A percentile compares a stretch with the other conserved stretches of the same genome.
Evolutionary conservation across 805 yeast genomes (phyloP).

Genomic region (Zygoascus bituminiphila): DNA sequence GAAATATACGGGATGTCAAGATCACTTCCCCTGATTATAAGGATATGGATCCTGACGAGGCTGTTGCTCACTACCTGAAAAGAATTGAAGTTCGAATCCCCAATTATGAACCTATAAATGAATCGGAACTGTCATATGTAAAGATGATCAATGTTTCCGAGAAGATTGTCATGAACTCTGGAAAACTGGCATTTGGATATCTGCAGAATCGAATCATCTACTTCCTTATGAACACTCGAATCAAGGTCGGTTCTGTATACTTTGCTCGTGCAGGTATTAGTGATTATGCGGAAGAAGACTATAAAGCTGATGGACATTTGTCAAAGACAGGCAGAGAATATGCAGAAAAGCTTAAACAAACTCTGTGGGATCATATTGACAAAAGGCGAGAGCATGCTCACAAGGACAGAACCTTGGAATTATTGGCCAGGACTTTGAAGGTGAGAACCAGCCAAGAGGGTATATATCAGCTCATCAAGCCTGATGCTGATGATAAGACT

Average conservation of each 20-base stretch:
- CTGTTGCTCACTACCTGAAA: slow-evolving; percentile 66
- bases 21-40: slow-evolving; percentile 75
- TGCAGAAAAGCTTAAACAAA: slow-evolving; percentile 53
- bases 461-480: not conserved
- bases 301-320: slow-evolving; percentile 59
- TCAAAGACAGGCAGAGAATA: slow-evolving; percentile 65
- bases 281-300: slow-evolving; percentile 42
- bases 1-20: slow-evolving; percentile 78
- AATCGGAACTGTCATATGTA: slow-evolving; percentile 57
- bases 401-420: not conserved
- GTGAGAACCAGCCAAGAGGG: slow-evolving; percentile 1
- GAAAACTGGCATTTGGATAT: slow-evolving; percentile 64
- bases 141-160: slow-evolving; percentile 90
- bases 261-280: slow-evolving; percentile 57
- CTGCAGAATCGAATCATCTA: slow-evolving; percentile 84
- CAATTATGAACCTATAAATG: slow-evolving; percentile 61
- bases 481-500: not conserved
- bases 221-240: slow-evolving; percentile 83
- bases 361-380: slow-evolving; percentile 38
- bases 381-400: slow-evolving; percentile 8
- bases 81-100: slow-evolving; percentile 63
- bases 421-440: not conserved
- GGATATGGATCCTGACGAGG: slow-evolving; percentile 65
- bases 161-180: slow-evolving; percentile 65
- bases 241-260: slow-evolving; percentile 82